A percentile compares a stretch with the other conserved stretches of the same genome.
phyloP scores from a whole-genome alignment of 441 rosid genomes.

The Mallotus japonicus region DNA sequence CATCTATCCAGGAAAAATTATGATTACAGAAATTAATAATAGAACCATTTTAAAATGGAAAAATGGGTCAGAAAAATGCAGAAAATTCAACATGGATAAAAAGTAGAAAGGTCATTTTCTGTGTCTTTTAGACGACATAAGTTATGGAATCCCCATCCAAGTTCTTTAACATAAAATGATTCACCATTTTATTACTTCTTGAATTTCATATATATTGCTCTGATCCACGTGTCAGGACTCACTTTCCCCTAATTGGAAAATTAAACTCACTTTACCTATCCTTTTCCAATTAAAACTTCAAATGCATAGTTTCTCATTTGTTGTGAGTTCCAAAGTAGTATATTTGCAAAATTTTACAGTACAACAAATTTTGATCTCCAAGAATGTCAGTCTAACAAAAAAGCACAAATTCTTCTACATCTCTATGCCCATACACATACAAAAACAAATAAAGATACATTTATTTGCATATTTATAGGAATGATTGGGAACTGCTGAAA shows the following conservation, averaged over 20 bases:
- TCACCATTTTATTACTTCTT: not conserved
- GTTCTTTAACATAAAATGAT: not conserved
- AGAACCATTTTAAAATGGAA: not conserved
- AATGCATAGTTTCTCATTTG: no score
- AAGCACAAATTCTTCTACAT: not conserved
- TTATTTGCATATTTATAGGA: not conserved
- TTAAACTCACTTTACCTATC: no score
- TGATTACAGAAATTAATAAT: not conserved
- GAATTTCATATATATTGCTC: not conserved
- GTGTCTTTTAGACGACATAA: not conserved
- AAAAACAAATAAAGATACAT: not conserved
- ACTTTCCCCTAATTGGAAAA: no score
- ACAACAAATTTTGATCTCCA: not conserved
- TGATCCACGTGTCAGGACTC: no score
- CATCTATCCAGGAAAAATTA: not conserved
- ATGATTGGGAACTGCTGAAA: not conserved
- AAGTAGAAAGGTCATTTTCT: not conserved
- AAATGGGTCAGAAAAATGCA: not conserved
- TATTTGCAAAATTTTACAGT: no score
- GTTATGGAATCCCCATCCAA: not conserved
- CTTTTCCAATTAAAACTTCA: no score
- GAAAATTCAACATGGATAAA: not conserved
- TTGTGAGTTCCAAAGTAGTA: no score
- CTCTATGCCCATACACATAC: not conserved
- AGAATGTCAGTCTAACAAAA: not conserved